Evolutionary conservation across 2,329 filamentous ascomycete species (phyloP), one percentile per base, ranked within the genome.

Genomic region (Didymella keratinophila): DNA sequence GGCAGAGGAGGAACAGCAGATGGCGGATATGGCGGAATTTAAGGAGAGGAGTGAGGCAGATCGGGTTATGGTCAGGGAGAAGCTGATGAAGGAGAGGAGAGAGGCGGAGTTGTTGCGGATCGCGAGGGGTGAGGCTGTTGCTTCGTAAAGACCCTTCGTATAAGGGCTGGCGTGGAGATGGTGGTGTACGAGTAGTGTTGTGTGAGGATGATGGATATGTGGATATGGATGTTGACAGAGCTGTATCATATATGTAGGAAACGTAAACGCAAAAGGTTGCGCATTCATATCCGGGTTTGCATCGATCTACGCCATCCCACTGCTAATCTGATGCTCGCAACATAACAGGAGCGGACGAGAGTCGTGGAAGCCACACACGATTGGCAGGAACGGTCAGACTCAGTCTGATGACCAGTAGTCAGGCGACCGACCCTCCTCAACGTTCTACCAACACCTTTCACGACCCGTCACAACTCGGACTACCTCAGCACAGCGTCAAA

Each of bases 41-140:
- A 74, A 78, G 59, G 80, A 79, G 69, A 78, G 80, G 68, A 83
- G 80, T 37, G 79, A 81, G 53, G 74, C 80, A 49, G 88, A 91
- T 74, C 80, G 85, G 20, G 80, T 82, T 62, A 77, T 82, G 56
- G 80, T 84, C 62, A 76, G 78, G 69, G 82, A 83, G 65, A 80
- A 82, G 54, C 79, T 85, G 60, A 81, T 84, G 32, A 83, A 84
- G 74, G 82, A 83, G 78, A 85, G 85, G 78, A 83, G 82, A 70
- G 87, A 92, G 77, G 82, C 86, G 77, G 84, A 82, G 52, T 74
- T 88, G 71, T 67, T 89, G 59, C 79, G 78, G 58, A 75, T 84
- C 74, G 87, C 86, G 16, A 83, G 81, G 68, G 82, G 74, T 1
- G 69, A 72, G 80, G 54, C 60, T 5, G 30, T 56, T 1, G 44